Evolutionary conservation across 306 rosid species (phyloP), one percentile per base, ranked within the genome.

Genomic region (Luffa acutangula): DNA sequence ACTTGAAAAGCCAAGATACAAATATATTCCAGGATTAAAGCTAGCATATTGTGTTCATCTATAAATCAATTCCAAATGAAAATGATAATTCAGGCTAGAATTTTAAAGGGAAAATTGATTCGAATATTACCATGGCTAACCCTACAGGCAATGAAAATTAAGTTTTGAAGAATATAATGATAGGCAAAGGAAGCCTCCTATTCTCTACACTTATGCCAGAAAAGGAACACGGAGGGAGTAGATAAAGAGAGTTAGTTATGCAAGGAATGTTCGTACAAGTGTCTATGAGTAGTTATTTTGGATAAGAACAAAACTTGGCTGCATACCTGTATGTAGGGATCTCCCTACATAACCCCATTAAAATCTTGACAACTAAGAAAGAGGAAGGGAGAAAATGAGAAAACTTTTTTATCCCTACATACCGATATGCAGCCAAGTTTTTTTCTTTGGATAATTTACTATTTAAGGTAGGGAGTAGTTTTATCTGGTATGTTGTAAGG

Each of bases 51-150:
- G 75, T 67, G 42, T 67, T n/a, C 51, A 67, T 39, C 52, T 6
- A 67, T 67, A 67, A 67, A 67, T 45, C 75, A 67, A 39, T 7
- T 41, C 75, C 75, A 67, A 34, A 67, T n/a, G 75, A n/a, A 66
- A 66, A 36, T 6, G 7, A 7, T 20, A 7, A 0, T 36, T 37
- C 49, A 36, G 18, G 74, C 72, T 37, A 37, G 20, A 14, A 34
- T 65, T 65, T 20, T 36, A 17, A 63, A 33, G 43, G 42, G 14
- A 12, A 63, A 34, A 34, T 31, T 9, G 70, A 33, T 31, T 60
- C 39, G 25, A 63, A 65, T 39, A 65, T 48, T 36, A 15, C 31
- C 51, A 66, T 66, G 74, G 39, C 3, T 66, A 31, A 37, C 74
- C 8, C 12, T 41, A 66, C 49, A 66, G 49, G 51, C 21, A 39